phyloP scores from a whole-genome alignment of 2,329 filamentous ascomycete species.

The Domatiomyces globalis region DNA sequence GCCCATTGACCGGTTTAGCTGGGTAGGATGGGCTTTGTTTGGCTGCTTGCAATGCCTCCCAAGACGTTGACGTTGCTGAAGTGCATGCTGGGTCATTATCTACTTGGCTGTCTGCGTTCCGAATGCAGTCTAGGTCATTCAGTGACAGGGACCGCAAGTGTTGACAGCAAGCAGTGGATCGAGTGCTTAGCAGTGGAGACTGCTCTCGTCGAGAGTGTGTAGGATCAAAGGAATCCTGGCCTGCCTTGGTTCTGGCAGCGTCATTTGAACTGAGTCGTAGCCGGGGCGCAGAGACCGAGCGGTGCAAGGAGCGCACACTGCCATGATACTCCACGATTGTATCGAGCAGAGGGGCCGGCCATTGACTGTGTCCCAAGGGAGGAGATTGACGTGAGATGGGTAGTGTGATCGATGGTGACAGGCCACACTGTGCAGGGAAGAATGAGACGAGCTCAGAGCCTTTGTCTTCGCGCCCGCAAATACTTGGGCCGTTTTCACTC shows the following conservation, averaged over 20 bases:
- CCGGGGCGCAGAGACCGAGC: slow-evolving; percentile 8
- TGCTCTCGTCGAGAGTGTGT: neutral
- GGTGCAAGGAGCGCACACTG: slow-evolving; percentile 12
- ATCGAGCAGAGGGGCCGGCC: slow-evolving; percentile 16
- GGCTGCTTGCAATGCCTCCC: slow-evolving; percentile 10
- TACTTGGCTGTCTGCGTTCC: neutral
- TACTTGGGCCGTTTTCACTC: neutral
- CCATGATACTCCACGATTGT: slow-evolving; percentile 21
- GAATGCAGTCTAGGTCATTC: slow-evolving; percentile 18
- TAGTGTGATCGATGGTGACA: neutral
- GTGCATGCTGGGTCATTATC: neutral
- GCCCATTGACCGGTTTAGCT: slow-evolving; percentile 24
- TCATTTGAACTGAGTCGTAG: slow-evolving; percentile 2
- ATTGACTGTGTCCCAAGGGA: slow-evolving; percentile 9
- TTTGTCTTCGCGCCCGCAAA: neutral
- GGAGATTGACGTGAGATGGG: neutral
- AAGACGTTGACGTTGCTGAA: neutral
- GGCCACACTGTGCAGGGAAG: slow-evolving; percentile 6
- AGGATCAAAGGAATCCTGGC: slow-evolving; percentile 3
- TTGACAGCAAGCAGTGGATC: slow-evolving; percentile 1
- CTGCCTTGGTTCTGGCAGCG: neutral
- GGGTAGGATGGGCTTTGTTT: slow-evolving; percentile 21
- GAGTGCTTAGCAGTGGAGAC: neutral
- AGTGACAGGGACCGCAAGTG: slow-evolving; percentile 17
- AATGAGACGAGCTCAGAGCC: neutral